phyloP scores from a whole-genome alignment of 1,139 yeast genomes.

The Pneumocystis oryctolagi region DNA sequence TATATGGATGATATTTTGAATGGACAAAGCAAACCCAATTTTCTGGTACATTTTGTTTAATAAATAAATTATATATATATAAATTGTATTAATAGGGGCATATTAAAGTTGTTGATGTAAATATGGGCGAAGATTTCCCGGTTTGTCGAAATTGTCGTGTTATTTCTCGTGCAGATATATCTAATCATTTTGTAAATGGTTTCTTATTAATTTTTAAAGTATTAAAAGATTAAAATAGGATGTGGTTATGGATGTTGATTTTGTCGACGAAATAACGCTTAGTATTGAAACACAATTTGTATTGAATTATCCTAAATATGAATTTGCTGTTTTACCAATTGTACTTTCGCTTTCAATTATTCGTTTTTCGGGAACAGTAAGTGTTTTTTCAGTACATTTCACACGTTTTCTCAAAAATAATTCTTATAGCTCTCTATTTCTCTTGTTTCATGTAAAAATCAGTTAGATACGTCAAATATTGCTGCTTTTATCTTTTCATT shows the following conservation, averaged over 20 bases:
- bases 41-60: constrained; percentile 26
- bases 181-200: constrained; percentile 25
- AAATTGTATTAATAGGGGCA: constrained; percentile 30
- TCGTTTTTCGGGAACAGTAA: constrained; percentile 69
- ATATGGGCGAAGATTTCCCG: constrained; percentile 91
- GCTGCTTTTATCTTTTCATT: constrained; percentile 78
- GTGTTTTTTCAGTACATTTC: constrained; percentile 2
- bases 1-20: constrained; percentile 45
- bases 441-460: constrained; percentile 39
- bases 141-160: constrained; percentile 87
- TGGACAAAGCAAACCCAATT: constrained; percentile 53
- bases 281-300: constrained; percentile 76
- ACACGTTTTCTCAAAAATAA: not conserved
- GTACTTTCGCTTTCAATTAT: constrained; percentile 75
- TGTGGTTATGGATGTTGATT: constrained; percentile 85
- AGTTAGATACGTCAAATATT: constrained; percentile 22
- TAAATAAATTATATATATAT: not conserved
- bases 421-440: constrained; percentile 52
- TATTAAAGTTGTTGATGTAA: constrained; percentile 69
- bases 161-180: constrained; percentile 19
- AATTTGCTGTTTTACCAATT: constrained; percentile 62
- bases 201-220: not conserved
- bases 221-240: constrained; percentile 36
- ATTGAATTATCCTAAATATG: constrained; percentile 70
- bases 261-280: constrained; percentile 75